Base-by-base conservation (phyloP, 192 early-diverging fungal species). In the Rhizoclosmatium globosum region DNA sequence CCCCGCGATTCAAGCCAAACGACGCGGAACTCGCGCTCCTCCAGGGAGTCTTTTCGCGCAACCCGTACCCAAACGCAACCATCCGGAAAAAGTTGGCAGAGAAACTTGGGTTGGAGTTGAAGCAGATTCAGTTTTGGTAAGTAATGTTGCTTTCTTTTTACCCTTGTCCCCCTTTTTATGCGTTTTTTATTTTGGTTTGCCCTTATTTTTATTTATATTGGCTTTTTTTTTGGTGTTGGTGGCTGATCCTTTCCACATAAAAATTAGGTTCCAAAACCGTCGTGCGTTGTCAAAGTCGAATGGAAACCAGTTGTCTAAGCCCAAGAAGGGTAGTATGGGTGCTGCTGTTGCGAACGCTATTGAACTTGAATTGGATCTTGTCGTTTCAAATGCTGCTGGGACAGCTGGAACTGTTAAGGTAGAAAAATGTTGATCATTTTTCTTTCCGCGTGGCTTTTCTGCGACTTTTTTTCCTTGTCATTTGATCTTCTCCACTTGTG, bases 121-220 rank as follows among this genome's bases (percentile, higher is more conserved):
- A 64, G 46, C 72, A 74, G 72, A 43, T 74, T 23, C 72, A 44
- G 13, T 74, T 74, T 48, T 74, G 72, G 72, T 72, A 64, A 7
- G 6, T 23, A 17, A 21, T 57, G 13, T 57, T 57, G 56, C 56
- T 15, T 57, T 57, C 13, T 57, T 17, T 57, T 15, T 57, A 17
- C n/a, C n/a, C 41, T 64, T 23, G 21, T 41, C 21, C 21, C 21
- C 21, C 62, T 17, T 6, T 64, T 64, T 23, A 7, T 64, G 6
- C 41, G 7, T 17, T 64, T 64, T 7, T 64, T 7, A 11, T 41
- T 7, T 64, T 57, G 13, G 56, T 57, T 15, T 7, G 23, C 7
- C 23, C 6, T 64, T 17, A 11, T 64, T 23, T 41, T 1, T 64
- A 1, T 64, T 11, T 41, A 17, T 64, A 7, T 64, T 21, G 21